Evolutionary conservation across 2,329 filamentous ascomycete genomes (phyloP), one percentile per base, ranked within the genome.

Genomic region (Xylaria sp.): DNA sequence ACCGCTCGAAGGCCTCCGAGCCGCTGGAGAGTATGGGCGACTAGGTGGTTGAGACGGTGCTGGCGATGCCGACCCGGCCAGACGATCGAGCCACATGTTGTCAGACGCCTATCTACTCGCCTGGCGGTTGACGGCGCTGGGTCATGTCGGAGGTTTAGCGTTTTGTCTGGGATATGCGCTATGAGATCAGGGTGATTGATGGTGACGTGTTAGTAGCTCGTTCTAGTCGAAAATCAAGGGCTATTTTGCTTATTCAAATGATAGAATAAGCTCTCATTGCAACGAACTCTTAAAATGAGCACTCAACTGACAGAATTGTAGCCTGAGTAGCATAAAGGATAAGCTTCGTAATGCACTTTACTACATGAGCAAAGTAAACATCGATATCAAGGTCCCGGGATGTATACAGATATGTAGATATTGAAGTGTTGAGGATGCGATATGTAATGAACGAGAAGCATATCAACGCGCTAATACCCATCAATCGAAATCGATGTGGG

Each of bases 31-130:
- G 77, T 89, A 92, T 59, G 91, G 84, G 78, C 93, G 89, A 78
- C 87, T 90, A 68, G 86, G 85, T 69, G 89, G 83, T 77, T 89
- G 84, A 64, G 77, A 77, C 69, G 81, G 66, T 32, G 77, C 73
- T n/a, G 89, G 87, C 67, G 89, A 88, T 71, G 87, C 89, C 66
- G 90, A 87, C 80, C 87, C 90, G 72, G 92, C 91, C 73, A 97
- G 89, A 79, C 94, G 91, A 83, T 97, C 94, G 78, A 97, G 89
- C 94, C 94, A 97, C 93, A 97, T 97, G 2, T 75, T 75, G 81
- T 68, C 66, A 65, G 65, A 42, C 47, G 27, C 35, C 53, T 44
- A 51, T 53, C 27, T n/a, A 62, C 25, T 71, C 68, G 65, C 48
- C 67, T 69, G 64, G 32, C 76, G 69, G 66, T 65, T 72, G 68